Percentiles rank a stretch among this genome's conserved stretches.
Conservation (phyloP, 306 rosid genomes). For the Rubus idaeus region DNA sequence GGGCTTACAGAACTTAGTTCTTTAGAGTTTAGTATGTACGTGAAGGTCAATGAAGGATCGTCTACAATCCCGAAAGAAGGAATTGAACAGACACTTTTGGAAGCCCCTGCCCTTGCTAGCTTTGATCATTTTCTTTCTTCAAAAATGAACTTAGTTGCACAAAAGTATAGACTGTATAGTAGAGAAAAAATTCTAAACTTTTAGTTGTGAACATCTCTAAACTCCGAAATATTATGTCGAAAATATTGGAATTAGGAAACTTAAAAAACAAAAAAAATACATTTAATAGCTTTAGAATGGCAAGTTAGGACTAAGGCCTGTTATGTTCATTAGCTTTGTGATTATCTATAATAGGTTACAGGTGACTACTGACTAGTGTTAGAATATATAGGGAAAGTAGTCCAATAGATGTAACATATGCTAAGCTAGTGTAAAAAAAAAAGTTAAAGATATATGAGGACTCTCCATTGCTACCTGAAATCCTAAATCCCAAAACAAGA, state of each 20-base stretch:
- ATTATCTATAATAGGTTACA: background rate
- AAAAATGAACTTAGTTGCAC: background rate
- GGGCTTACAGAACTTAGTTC: too few species aligned
- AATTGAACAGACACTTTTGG: background rate
- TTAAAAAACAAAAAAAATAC: too few species aligned
- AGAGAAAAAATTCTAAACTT: background rate
- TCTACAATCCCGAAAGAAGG: background rate
- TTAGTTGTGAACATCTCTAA: background rate
- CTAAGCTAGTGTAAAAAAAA: too few species aligned
- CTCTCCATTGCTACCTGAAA: background rate
- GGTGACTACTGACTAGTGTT: background rate
- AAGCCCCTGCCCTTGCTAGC: background rate
- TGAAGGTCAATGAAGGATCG: too few species aligned
- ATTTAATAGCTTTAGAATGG: too few species aligned
- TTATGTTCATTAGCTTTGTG: background rate
- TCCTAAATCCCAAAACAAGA: background rate
- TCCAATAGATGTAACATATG: background rate
- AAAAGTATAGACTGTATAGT: too few species aligned
- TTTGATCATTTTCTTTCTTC: background rate
- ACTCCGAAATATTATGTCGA: background rate
- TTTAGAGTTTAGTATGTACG: too few species aligned
- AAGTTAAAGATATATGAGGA: too few species aligned
- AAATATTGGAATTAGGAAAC: too few species aligned
- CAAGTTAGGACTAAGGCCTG: too few species aligned
- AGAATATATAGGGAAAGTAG: too few species aligned